A percentile compares a stretch with the other conserved stretches of the same genome.
Conservation (phyloP, 1,284 basidiomycete genomes). For the Puccinia triticina region DNA sequence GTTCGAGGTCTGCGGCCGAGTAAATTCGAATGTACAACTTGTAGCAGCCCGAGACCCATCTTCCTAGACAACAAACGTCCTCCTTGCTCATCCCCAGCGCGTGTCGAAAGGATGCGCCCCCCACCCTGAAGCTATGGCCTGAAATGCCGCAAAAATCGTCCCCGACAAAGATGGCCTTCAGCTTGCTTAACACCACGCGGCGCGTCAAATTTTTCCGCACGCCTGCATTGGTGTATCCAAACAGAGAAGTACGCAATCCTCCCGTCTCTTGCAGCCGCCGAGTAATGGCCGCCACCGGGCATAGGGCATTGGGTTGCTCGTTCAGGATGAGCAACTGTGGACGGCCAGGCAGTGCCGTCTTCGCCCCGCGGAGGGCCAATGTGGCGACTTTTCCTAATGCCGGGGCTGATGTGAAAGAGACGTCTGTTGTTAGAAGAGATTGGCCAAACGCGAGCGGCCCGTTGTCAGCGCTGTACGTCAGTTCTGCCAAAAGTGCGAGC, state of each 20-base stretch:
- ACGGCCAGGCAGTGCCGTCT: background rate
- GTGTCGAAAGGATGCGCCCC: too few species aligned
- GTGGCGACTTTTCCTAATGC: background rate
- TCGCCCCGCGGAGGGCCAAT: background rate
- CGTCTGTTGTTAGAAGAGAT: background rate
- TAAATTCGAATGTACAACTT: too few species aligned
- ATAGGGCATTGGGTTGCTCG: background rate
- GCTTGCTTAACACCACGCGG: background rate
- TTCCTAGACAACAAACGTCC: background rate
- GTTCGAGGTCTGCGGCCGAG: too few species aligned
- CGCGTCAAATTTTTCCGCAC: background rate
- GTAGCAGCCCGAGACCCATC: background rate
- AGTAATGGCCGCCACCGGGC: background rate
- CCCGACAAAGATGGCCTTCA: background rate
- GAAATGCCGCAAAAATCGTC: background rate
- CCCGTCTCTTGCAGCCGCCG: background rate
- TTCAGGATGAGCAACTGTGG: background rate
- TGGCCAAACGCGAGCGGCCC: background rate
- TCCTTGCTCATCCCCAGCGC: background rate
- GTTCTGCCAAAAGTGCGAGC: background rate
- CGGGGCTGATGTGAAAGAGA: background rate
- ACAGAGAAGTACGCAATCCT: background rate
- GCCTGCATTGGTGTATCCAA: background rate
- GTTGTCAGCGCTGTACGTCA: background rate
- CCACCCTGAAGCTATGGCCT: background rate